phyloP scores from a whole-genome alignment of 1,284 basidiomycete species.

The Ganoderma lucidum region DNA sequence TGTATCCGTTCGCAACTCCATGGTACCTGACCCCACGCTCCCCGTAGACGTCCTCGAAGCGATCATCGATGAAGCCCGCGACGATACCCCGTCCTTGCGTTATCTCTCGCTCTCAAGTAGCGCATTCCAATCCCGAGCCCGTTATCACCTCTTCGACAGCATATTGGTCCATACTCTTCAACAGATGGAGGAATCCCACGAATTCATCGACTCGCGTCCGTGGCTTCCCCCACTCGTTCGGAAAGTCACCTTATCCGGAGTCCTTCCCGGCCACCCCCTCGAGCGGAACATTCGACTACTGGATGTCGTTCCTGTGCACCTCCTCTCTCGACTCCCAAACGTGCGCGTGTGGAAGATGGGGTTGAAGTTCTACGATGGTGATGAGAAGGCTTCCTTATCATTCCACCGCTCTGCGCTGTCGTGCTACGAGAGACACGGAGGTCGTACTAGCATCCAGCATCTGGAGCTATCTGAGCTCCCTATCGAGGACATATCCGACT shows the following conservation, averaged over 20 bases:
- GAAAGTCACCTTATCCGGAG: not conserved
- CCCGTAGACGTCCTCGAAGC: not conserved
- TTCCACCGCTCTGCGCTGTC: slow-evolving; percentile 3
- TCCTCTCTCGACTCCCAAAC: not conserved
- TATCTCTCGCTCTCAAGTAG: not conserved
- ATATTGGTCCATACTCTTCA: not conserved
- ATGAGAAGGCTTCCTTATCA: not conserved
- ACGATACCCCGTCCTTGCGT: not conserved
- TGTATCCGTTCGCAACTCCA: not conserved
- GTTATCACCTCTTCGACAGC: not conserved
- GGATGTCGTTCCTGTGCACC: not conserved
- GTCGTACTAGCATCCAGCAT: not conserved
- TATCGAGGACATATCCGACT: not conserved
- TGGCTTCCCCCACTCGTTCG: not conserved
- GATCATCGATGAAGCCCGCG: not conserved
- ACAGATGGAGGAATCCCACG: not conserved
- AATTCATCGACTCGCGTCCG: not conserved
- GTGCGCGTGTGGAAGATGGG: not conserved
- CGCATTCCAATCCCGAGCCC: not conserved
- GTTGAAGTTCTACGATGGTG: not conserved
- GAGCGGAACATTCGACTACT: not conserved
- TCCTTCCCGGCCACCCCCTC: not conserved
- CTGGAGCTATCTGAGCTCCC: not conserved
- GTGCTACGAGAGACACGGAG: not conserved
- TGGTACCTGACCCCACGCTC: not conserved